Conservation (phyloP, 768 basidiomycete genomes). For the Russula earlei region DNA sequence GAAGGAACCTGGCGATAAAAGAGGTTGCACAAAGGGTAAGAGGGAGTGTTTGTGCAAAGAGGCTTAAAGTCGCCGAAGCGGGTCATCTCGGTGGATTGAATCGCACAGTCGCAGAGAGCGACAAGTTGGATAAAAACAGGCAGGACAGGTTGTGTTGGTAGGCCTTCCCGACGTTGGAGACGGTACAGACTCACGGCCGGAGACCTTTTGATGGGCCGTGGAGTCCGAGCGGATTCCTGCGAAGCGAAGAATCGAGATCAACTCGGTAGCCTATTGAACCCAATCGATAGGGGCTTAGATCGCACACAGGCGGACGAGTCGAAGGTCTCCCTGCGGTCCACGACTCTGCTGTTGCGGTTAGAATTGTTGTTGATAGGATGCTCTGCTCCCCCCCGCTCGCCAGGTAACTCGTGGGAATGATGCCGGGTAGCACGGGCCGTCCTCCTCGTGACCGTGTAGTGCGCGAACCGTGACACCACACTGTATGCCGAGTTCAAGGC, state of each 20-base stretch:
- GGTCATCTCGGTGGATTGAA: conserved; percentile 33
- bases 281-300: background rate
- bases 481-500: background rate
- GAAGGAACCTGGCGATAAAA: conserved; percentile 75
- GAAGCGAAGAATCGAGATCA: background rate
- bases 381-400: too few relatives aligned
- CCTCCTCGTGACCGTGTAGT: too few relatives aligned
- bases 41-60: conserved; percentile 60
- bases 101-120: background rate
- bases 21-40: conserved; percentile 88
- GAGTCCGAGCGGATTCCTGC: background rate
- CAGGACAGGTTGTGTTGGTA: background rate
- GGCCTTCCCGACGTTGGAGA: background rate
- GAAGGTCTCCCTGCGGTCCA: background rate
- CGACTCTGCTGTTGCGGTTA: background rate
- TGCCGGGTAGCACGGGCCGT: too few relatives aligned
- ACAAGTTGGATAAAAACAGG: background rate
- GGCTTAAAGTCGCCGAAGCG: conserved; percentile 66
- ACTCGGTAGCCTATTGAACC: background rate
- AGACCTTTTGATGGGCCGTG: background rate
- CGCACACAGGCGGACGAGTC: background rate
- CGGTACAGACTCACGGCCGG: too few relatives aligned
- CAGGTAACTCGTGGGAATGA: too few relatives aligned
- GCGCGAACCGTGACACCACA: too few relatives aligned
- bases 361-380: too few relatives aligned